phyloP scores from a whole-genome alignment of 805 yeast species.

The Yarrowia porcina region DNA sequence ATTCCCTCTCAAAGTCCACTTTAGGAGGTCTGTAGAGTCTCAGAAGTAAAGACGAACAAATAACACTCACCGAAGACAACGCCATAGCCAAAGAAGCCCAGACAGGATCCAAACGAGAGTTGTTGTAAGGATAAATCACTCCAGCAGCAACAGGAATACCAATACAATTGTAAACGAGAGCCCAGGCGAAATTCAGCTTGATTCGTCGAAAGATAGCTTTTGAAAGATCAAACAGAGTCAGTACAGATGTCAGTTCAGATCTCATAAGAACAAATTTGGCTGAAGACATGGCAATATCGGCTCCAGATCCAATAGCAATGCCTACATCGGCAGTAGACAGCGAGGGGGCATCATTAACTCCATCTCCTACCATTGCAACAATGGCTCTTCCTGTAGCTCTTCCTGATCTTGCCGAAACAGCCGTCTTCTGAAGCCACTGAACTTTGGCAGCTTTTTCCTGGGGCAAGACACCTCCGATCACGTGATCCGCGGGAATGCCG shows the following conservation, averaged over 20 bases:
- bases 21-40: conserved; percentile 46
- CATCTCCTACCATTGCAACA: conserved; percentile 82
- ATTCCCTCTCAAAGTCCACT: background rate
- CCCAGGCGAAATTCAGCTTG: conserved; percentile 81
- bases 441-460: conserved; percentile 65
- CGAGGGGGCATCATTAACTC: conserved; percentile 82
- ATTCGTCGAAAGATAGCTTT: conserved; percentile 67
- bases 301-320: conserved; percentile 70
- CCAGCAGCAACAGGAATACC: conserved; percentile 97
- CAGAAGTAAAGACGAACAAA: conserved; percentile 69
- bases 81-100: conserved; percentile 94
- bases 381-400: conserved; percentile 37
- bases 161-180: conserved; percentile 72
- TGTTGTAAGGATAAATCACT: conserved; percentile 70
- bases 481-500: conserved; percentile 51
- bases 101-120: conserved; percentile 73
- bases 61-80: conserved; percentile 84
- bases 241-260: conserved; percentile 49
- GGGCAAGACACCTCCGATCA: conserved; percentile 70
- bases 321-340: conserved; percentile 73
- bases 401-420: conserved; percentile 25
- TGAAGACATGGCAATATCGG: conserved; percentile 70
- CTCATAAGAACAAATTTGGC: conserved; percentile 66
- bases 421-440: conserved; percentile 48
- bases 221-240: conserved; percentile 64